Percentiles rank a stretch among this genome's conserved stretches.
These are phyloP conservation scores for Excoecaria cochinchinensis DNA, from an alignment of 345 rosid genomes.

Conservation along the genomic window DNA sequence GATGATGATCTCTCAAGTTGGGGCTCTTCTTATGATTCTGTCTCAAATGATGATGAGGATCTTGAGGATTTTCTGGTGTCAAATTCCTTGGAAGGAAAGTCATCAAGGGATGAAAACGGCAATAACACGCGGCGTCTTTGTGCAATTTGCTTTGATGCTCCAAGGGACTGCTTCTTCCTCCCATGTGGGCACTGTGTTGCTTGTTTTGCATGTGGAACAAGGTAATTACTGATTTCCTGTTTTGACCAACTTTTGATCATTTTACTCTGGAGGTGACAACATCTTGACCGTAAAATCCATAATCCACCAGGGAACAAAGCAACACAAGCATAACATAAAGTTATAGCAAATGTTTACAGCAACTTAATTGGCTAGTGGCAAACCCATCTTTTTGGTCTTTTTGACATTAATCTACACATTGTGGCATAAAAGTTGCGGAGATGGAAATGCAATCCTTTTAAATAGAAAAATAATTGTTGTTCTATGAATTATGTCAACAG, in stretches of 20 bases:
- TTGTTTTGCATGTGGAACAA: slow-evolving; percentile 85
- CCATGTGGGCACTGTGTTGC: slow-evolving; percentile 97
- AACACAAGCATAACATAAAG: background rate
- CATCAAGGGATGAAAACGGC: slow-evolving; percentile 51
- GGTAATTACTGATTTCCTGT: slow-evolving; percentile 42
- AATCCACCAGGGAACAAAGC: background rate
- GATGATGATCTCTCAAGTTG: slow-evolving; percentile 89
- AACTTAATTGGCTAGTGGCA: background rate
- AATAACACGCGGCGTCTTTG: slow-evolving; percentile 84
- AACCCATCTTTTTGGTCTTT: background rate
- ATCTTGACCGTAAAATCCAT: background rate
- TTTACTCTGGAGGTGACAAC: background rate
- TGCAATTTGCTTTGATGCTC: slow-evolving; percentile 96
- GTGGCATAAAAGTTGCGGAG: background rate
- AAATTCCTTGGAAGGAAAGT: slow-evolving; percentile 41
- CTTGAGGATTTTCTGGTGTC: slow-evolving; percentile 53
- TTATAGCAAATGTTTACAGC: background rate
- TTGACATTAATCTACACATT: background rate
- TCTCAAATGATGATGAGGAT: slow-evolving; percentile 64
- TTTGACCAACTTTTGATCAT: slow-evolving; percentile 2
- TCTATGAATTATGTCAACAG: background rate
- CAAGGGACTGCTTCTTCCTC: slow-evolving; percentile 98
- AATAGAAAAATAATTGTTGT: background rate
- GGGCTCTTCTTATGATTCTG: slow-evolving; percentile 92
- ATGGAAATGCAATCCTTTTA: background rate